Evolutionary conservation across 2,329 filamentous ascomycete genomes (phyloP).

Genomic region (Penicillium sp.): DNA sequence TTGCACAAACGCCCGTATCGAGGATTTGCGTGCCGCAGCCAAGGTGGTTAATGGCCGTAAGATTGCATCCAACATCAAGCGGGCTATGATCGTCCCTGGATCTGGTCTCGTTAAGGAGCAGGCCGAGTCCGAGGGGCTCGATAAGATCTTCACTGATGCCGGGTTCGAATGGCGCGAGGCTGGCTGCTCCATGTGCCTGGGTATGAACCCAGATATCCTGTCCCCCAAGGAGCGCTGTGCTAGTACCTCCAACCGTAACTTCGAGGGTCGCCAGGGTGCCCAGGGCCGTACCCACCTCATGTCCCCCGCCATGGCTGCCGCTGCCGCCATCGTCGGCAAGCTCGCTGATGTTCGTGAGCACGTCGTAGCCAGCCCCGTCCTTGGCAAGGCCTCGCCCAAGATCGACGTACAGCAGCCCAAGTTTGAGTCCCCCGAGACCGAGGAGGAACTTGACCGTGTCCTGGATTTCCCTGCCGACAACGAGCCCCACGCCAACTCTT

Average conservation of each 20-base stretch:
- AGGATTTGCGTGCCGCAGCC: constrained; percentile 87
- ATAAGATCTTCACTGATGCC: constrained; percentile 86
- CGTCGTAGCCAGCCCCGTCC: constrained; percentile 50
- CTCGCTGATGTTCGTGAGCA: constrained; percentile 87
- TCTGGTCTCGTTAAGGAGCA: constrained; percentile 91
- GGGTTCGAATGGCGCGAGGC: constrained; percentile 98
- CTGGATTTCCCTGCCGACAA: constrained; percentile 63
- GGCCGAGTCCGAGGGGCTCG: constrained; percentile 86
- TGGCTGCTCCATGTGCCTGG: constrained; percentile 97
- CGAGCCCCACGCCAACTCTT: constrained; percentile 61
- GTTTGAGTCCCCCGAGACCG: constrained; percentile 57
- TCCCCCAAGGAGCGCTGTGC: constrained; percentile 90
- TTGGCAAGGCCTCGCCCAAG: constrained; percentile 54
- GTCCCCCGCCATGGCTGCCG: constrained; percentile 95
- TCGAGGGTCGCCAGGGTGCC: constrained; percentile 93
- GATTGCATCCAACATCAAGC: constrained; percentile 82
- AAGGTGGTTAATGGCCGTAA: constrained; percentile 83
- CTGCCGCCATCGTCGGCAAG: constrained; percentile 84
- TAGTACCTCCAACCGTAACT: constrained; percentile 94
- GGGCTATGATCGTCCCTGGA: constrained; percentile 93
- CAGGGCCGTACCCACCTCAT: constrained; percentile 89
- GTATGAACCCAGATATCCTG: constrained; percentile 98
- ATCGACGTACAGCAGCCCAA: constrained; percentile 60
- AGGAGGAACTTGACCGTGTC: constrained; percentile 63
- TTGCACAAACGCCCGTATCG: constrained; percentile 95